These are phyloP conservation scores for Periconia digitata DNA, from an alignment of 2,329 filamentous ascomycete genomes.

Conservation along the genomic window DNA sequence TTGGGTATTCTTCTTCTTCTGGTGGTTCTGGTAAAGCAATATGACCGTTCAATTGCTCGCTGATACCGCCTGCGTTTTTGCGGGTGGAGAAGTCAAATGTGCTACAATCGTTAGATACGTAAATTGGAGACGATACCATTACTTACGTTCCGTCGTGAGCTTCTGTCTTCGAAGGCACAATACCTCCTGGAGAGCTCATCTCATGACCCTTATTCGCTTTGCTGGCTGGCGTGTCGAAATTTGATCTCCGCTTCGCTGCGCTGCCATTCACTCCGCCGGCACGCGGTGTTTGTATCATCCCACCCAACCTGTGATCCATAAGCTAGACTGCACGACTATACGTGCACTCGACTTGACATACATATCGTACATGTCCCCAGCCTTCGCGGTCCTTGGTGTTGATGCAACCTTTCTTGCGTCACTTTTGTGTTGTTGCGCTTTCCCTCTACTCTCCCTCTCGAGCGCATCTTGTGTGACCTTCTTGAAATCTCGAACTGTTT, in stretches of 20 bases:
- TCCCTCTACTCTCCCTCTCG: slow-evolving; percentile 73
- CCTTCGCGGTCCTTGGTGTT: slow-evolving; percentile 58
- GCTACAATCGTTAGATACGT: slow-evolving; percentile 38
- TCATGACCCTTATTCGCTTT: slow-evolving; percentile 43
- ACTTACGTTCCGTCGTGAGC: slow-evolving; percentile 44
- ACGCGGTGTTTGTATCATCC: slow-evolving; percentile 50
- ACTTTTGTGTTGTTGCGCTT: slow-evolving; percentile 62
- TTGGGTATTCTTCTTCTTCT: slow-evolving; percentile 65
- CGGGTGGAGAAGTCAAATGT: slow-evolving; percentile 73
- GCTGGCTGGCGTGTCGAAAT: slow-evolving; percentile 53
- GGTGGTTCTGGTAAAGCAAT: slow-evolving; percentile 68
- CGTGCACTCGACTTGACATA: slow-evolving; percentile 33
- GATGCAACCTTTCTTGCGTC: slow-evolving; percentile 64
- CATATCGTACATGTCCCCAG: slow-evolving; percentile 80
- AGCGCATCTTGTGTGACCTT: slow-evolving; percentile 82
- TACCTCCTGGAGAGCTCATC: slow-evolving; percentile 54
- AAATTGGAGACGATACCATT: not conserved
- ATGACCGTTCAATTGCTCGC: slow-evolving; percentile 81
- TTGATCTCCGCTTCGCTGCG: slow-evolving; percentile 57
- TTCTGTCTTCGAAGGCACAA: slow-evolving; percentile 36
- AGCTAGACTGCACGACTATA: slow-evolving; percentile 6
- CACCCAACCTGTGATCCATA: slow-evolving; percentile 46
- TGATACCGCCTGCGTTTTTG: slow-evolving; percentile 74
- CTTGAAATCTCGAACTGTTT: slow-evolving; percentile 76
- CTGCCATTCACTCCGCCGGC: slow-evolving; percentile 46